Evolutionary conservation across 2,329 filamentous ascomycete genomes (phyloP).

Genomic region (Aspergillus felis): DNA sequence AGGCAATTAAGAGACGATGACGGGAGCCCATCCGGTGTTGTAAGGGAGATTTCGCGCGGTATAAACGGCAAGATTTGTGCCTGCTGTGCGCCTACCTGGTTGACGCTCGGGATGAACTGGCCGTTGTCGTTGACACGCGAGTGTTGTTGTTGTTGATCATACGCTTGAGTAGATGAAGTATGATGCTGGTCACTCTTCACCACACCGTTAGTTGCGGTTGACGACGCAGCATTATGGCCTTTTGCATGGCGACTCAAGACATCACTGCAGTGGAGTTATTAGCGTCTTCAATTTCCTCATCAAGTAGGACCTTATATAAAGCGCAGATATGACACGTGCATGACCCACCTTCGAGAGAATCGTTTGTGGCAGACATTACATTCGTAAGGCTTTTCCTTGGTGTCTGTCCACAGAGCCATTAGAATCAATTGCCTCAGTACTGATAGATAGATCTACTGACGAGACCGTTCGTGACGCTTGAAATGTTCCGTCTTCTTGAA

Average conservation of each 20-base stretch:
- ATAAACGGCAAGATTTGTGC: conserved; percentile 15
- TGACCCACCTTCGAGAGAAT: conserved; percentile 50
- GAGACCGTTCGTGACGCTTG: conserved; percentile 53
- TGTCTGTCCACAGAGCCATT: conserved; percentile 37
- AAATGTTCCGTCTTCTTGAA: conserved; percentile 56
- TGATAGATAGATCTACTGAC: conserved; percentile 35
- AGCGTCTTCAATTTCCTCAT: not conserved
- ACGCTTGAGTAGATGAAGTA: conserved; percentile 20
- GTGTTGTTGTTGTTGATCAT: conserved; percentile 26
- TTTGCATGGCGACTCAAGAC: conserved; percentile 51
- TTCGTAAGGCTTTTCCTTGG: conserved; percentile 52
- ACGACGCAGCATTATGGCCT: conserved; percentile 39
- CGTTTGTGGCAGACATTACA: conserved; percentile 53
- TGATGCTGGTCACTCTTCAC: conserved; percentile 31
- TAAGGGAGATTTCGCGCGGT: conserved; percentile 23
- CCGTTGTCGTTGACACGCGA: conserved; percentile 14
- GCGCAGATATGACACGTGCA: not conserved
- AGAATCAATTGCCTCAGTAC: not conserved
- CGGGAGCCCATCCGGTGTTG: conserved; percentile 26
- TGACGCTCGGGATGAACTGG: conserved; percentile 12
- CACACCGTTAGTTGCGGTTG: conserved; percentile 8
- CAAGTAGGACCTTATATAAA: too few relatives aligned
- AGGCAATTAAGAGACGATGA: conserved; percentile 41
- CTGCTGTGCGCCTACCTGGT: conserved; percentile 13
- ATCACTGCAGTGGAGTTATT: conserved; percentile 34